Evolutionary conservation across 352 stramenopile genomes (phyloP).

Genomic region (Pythium folliculosum): DNA sequence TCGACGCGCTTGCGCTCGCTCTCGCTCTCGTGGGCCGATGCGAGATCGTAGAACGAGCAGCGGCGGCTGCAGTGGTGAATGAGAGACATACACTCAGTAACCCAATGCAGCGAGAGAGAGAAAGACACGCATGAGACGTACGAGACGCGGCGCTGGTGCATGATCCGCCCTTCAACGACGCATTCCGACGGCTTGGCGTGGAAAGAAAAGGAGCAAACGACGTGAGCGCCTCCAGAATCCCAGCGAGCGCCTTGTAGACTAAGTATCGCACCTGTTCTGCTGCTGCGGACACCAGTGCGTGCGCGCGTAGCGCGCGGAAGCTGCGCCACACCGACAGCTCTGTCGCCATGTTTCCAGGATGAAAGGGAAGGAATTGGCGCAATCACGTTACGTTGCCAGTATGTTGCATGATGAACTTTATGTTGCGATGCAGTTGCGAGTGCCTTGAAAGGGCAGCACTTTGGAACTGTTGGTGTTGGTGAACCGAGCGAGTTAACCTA

Average conservation of each 20-base stretch:
- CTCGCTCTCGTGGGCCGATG: conserved; percentile 29
- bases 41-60: conserved; percentile 80
- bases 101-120: neutral
- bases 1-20: conserved; percentile 46
- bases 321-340: conserved; percentile 35
- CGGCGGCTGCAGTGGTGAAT: conserved; percentile 38
- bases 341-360: no score
- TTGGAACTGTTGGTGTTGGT: conserved; percentile 31
- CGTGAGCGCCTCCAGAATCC: neutral
- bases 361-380: no score
- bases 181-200: conserved; percentile 27
- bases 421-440: conserved; percentile 19
- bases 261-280: conserved; percentile 20
- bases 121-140: conserved; percentile 25
- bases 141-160: conserved; percentile 77
- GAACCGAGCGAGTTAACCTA: conserved; percentile 26
- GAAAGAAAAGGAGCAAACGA: neutral
- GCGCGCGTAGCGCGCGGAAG: conserved; percentile 49
- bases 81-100: no score
- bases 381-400: neutral
- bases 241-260: neutral
- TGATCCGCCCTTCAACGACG: conserved; percentile 69
- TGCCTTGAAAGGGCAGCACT: conserved; percentile 14
- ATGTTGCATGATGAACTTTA: conserved; percentile 1
- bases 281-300: conserved; percentile 33